Percentiles rank a stretch among this genome's conserved stretches.
Evolutionary conservation across 768 basidiomycete species (phyloP).

Genomic region (Hygrocybe punicea): DNA sequence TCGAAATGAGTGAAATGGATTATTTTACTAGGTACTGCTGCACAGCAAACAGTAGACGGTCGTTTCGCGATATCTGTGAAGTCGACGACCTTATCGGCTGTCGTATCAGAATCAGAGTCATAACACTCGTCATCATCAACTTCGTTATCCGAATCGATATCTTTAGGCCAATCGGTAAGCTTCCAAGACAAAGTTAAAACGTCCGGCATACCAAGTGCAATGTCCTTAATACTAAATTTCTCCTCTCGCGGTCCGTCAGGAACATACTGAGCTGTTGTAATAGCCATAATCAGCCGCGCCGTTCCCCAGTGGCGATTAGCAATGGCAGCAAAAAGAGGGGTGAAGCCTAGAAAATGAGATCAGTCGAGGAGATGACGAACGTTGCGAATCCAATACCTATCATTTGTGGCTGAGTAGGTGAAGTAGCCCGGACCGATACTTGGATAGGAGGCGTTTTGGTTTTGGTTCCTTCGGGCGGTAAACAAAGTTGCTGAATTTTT

Average conservation of each 20-base stretch:
- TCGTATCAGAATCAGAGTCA: conserved; percentile 34
- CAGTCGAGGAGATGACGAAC: background rate
- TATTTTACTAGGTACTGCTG: conserved; percentile 38
- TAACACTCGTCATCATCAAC: conserved; percentile 40
- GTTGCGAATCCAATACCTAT: background rate
- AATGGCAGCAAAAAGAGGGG: conserved; percentile 51
- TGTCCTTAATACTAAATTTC: conserved; percentile 31
- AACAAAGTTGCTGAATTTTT: conserved; percentile 50
- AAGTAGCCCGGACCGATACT: conserved; percentile 39
- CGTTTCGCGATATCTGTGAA: conserved; percentile 55
- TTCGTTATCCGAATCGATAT: conserved; percentile 31
- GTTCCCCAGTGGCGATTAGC: conserved; percentile 52
- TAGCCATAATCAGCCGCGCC: conserved; percentile 56
- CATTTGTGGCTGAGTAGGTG: background rate
- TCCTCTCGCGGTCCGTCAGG: conserved; percentile 34
- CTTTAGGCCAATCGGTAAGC: background rate
- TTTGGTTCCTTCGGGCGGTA: conserved; percentile 38
- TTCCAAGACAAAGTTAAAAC: background rate
- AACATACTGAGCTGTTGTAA: conserved; percentile 53
- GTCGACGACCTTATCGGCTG: conserved; percentile 38
- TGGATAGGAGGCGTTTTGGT: conserved; percentile 36
- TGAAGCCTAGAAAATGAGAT: conserved; percentile 35
- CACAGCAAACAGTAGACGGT: conserved; percentile 42
- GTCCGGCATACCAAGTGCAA: conserved; percentile 33
- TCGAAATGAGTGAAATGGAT: conserved; percentile 22